Percentiles rank a stretch among this genome's conserved stretches.
Conservation (phyloP, 139 green algal genomes). For the Gonium pectorale region DNA sequence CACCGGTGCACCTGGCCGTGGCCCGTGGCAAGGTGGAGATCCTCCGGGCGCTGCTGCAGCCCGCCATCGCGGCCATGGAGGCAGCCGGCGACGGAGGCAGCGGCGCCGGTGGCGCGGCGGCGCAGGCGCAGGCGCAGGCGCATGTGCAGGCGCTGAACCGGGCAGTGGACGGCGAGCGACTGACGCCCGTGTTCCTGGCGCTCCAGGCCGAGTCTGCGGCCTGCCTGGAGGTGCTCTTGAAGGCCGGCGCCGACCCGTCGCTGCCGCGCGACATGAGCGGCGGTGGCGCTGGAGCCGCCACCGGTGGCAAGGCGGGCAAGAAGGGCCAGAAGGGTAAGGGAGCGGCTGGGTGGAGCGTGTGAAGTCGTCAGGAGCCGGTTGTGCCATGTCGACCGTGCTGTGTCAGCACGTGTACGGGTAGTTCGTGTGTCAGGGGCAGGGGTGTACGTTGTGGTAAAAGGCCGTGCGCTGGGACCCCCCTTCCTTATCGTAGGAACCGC, state of each 20-base stretch:
- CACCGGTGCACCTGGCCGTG: background rate
- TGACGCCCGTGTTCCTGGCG: constrained; percentile 13
- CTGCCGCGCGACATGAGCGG: background rate
- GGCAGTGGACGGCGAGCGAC: background rate
- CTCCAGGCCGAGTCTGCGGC: too few relatives aligned
- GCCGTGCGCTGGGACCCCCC: too few relatives aligned
- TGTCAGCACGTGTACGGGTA: too few relatives aligned
- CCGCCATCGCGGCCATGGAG: too few relatives aligned
- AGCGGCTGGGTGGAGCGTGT: too few relatives aligned
- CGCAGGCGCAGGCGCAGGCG: background rate
- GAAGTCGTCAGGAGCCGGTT: background rate
- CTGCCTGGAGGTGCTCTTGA: background rate
- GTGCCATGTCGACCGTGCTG: too few relatives aligned
- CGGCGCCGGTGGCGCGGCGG: background rate
- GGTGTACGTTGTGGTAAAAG: too few relatives aligned
- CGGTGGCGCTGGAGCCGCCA: background rate
- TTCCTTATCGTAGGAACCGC: too few relatives aligned
- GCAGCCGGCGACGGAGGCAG: background rate
- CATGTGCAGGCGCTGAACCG: background rate
- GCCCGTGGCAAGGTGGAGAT: background rate
- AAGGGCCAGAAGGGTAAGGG: constrained; percentile 16
- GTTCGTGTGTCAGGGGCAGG: too few relatives aligned
- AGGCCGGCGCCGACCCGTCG: constrained; percentile 19
- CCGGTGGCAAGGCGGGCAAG: background rate
- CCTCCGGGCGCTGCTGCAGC: background rate